Percentiles rank a stretch among this genome's conserved stretches.
Evolutionary conservation across 352 stramenopile species (phyloP).

Genomic region (Pythium oligandrum): DNA sequence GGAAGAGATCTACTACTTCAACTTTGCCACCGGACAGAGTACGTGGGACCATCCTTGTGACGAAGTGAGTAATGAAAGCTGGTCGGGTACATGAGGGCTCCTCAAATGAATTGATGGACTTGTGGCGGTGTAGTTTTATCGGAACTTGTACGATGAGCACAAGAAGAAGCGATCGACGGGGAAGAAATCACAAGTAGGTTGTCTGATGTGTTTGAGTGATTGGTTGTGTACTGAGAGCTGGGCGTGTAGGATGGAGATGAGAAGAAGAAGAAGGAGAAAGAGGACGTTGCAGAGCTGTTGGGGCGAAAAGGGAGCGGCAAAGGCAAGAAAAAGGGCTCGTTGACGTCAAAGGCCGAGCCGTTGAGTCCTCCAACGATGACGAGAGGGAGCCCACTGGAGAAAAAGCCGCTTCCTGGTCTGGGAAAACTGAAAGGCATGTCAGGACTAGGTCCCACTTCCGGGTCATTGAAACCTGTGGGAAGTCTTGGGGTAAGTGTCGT

Average conservation of each 20-base stretch:
- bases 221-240: neutral
- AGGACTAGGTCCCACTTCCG: slow-evolving; percentile 7
- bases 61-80: slow-evolving; percentile 36
- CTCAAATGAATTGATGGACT: slow-evolving; percentile 1
- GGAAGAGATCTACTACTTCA: slow-evolving; percentile 97
- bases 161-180: slow-evolving; percentile 64
- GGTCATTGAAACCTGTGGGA: slow-evolving; percentile 34
- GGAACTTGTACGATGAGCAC: slow-evolving; percentile 91
- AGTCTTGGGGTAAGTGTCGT: slow-evolving; percentile 40
- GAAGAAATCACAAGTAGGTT: slow-evolving; percentile 33
- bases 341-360: slow-evolving; percentile 30
- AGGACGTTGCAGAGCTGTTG: slow-evolving; percentile 77
- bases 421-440: slow-evolving; percentile 18
- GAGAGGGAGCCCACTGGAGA: slow-evolving; percentile 47
- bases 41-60: slow-evolving; percentile 95
- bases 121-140: slow-evolving; percentile 70
- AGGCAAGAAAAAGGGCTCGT: slow-evolving; percentile 48
- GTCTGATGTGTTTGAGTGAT: neutral
- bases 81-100: neutral
- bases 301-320: slow-evolving; percentile 45
- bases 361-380: slow-evolving; percentile 37
- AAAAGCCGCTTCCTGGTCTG: slow-evolving; percentile 62
- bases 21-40: slow-evolving; percentile 89
- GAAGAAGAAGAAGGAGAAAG: slow-evolving; percentile 76
- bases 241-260: slow-evolving; percentile 50